Evolutionary conservation across 176 grass and related monocot genomes (phyloP).

Genomic region (Hordeum marinum): DNA sequence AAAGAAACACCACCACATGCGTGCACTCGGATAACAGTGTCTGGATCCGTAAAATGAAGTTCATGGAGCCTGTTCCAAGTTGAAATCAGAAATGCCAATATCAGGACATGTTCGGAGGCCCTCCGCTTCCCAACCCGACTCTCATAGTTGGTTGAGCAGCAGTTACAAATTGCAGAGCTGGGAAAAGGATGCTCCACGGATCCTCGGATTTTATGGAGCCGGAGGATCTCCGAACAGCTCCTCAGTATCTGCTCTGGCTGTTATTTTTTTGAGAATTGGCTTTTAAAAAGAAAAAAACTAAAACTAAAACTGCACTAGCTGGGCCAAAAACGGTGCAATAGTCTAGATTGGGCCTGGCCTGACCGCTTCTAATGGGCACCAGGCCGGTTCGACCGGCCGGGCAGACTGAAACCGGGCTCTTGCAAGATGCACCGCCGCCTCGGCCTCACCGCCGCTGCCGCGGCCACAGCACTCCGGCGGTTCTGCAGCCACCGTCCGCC

Average conservation of each 20-base stretch:
- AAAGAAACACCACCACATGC: no score
- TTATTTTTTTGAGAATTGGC: no score
- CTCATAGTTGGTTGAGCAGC: no score
- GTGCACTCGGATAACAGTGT: not conserved
- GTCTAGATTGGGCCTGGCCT: not conserved
- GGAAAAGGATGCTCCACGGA: no score
- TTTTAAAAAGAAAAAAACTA: no score
- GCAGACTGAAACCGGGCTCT: not conserved
- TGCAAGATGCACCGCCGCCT: not conserved
- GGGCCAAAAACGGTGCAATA: not conserved
- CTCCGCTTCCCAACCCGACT: no score
- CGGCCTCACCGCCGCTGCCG: not conserved
- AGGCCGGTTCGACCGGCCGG: no score
- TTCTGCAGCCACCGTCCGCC: constrained; percentile 3
- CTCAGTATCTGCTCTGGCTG: not conserved
- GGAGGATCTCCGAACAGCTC: no score
- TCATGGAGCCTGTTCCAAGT: not conserved
- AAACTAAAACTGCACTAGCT: not conserved
- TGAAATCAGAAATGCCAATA: not conserved
- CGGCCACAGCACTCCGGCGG: not conserved
- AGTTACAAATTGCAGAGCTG: no score
- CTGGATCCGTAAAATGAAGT: not conserved
- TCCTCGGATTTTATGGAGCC: no score
- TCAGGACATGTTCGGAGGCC: no score
- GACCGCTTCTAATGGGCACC: no score